phyloP scores from a whole-genome alignment of 305 asterid genomes.

The Fraxinus paxiana region DNA sequence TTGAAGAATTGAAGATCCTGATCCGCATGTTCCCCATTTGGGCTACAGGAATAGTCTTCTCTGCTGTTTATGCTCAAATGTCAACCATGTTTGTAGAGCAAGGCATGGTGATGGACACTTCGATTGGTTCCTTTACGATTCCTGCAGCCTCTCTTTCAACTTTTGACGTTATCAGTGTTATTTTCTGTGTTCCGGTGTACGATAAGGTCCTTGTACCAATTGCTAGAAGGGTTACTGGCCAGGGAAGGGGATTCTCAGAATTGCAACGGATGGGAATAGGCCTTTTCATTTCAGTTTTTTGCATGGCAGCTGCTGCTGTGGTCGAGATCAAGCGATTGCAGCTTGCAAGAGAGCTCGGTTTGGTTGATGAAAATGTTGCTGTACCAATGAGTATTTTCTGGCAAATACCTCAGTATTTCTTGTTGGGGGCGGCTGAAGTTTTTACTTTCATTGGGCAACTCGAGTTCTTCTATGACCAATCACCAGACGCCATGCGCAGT shows the following conservation, averaged over 20 bases:
- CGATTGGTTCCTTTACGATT: slow-evolving; percentile 68
- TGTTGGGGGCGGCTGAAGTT: slow-evolving; percentile 86
- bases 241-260: slow-evolving; percentile 69
- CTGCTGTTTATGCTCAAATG: slow-evolving; percentile 89
- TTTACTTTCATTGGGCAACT: slow-evolving; percentile 80
- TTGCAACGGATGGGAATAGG: slow-evolving; percentile 91
- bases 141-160: slow-evolving; percentile 84
- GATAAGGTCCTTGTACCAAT: slow-evolving; percentile 69
- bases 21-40: slow-evolving; percentile 92
- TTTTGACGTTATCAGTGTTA: slow-evolving; percentile 75
- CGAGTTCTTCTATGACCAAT: slow-evolving; percentile 86
- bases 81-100: slow-evolving; percentile 91
- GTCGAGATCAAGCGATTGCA: slow-evolving; percentile 64
- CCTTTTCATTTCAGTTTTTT: slow-evolving; percentile 57
- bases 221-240: slow-evolving; percentile 66
- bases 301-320: slow-evolving; percentile 87
- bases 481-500: slow-evolving; percentile 93
- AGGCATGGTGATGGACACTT: slow-evolving; percentile 89
- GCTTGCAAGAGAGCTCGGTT: slow-evolving; percentile 47
- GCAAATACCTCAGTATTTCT: slow-evolving; percentile 81
- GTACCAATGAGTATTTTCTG: slow-evolving; percentile 77
- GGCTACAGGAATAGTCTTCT: slow-evolving; percentile 85
- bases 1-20: slow-evolving; percentile 80
- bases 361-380: slow-evolving; percentile 42
- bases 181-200: slow-evolving; percentile 78